These are phyloP conservation scores for Phytophthora fragariae DNA, from an alignment of 352 stramenopile species.

Conservation along the genomic window DNA sequence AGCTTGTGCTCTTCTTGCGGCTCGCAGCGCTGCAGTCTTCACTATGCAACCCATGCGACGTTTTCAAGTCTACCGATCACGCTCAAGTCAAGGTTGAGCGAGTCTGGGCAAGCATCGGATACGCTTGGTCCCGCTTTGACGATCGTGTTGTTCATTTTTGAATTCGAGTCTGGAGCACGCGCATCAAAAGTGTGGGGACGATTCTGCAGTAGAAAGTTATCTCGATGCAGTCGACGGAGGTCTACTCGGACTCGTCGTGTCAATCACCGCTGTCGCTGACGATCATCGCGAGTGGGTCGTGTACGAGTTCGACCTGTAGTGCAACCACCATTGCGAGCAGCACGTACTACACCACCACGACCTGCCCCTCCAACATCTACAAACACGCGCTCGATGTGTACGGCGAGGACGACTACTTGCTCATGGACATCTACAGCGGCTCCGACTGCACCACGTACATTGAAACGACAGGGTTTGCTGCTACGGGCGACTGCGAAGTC, in stretches of 20 bases:
- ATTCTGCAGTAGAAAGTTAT: neutral
- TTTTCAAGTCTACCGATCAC: constrained; percentile 22
- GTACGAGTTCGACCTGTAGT: constrained; percentile 19
- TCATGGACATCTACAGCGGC: constrained; percentile 36
- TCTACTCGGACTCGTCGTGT: constrained; percentile 46
- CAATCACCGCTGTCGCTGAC: constrained; percentile 24
- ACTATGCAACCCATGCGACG: constrained; percentile 41
- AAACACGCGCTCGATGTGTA: constrained; percentile 28
- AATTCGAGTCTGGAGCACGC: constrained; percentile 27
- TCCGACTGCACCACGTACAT: constrained; percentile 35
- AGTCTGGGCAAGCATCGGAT: constrained; percentile 13
- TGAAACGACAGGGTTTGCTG: constrained; percentile 19
- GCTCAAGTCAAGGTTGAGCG: constrained; percentile 14
- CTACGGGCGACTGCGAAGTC: constrained; percentile 33
- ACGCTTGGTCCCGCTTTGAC: constrained; percentile 1
- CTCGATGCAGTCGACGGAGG: constrained; percentile 36
- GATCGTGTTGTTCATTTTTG: constrained; percentile 18
- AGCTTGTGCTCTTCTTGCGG: constrained; percentile 9
- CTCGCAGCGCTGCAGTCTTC: constrained; percentile 10
- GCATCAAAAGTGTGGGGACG: neutral
- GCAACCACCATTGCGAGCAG: constrained; percentile 14
- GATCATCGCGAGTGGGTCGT: constrained; percentile 13
- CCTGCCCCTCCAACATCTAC: constrained; percentile 33
- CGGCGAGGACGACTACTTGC: constrained; percentile 26
- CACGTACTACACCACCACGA: constrained; percentile 36